Percentiles rank a stretch among this genome's conserved stretches.
phyloP scores from a whole-genome alignment of 2,329 filamentous ascomycete species.

The Trichoderma sp. region DNA sequence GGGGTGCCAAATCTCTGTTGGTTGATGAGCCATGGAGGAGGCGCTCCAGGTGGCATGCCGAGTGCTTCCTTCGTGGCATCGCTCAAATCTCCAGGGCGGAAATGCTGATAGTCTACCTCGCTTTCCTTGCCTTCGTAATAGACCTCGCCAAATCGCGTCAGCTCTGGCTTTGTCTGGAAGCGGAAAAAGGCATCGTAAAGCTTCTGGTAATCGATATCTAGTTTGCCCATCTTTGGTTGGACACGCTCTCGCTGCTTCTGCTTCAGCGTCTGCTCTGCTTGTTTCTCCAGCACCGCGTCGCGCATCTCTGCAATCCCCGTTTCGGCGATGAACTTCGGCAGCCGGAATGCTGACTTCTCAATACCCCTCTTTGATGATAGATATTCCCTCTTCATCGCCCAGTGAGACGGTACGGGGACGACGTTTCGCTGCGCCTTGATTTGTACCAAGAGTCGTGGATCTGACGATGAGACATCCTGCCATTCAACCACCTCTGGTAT shows the following conservation, averaged over 20 bases:
- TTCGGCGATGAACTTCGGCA: conserved; percentile 96
- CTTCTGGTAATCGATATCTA: conserved; percentile 98
- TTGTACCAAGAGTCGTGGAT: conserved; percentile 85
- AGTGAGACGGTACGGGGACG: conserved; percentile 90
- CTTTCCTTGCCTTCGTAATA: conserved; percentile 99
- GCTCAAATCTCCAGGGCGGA: conserved; percentile 85
- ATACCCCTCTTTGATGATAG: conserved; percentile 95
- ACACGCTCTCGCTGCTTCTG: conserved; percentile 95
- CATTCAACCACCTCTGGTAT: conserved; percentile 96
- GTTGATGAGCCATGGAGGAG: conserved; percentile 96
- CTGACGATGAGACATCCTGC: conserved; percentile 90
- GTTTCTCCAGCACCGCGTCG: conserved; percentile 93
- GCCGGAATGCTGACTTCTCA: conserved; percentile 88
- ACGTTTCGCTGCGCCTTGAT: conserved; percentile 96
- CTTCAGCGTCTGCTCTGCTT: conserved; percentile 87
- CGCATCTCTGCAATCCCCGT: conserved; percentile 98
- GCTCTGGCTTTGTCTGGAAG: conserved; percentile 91
- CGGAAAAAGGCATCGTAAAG: conserved; percentile 98
- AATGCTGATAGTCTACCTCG: conserved; percentile 89
- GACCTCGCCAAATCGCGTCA: conserved; percentile 96
- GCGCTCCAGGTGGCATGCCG: conserved; percentile 88
- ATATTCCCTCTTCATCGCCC: conserved; percentile 96
- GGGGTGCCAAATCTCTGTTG: conserved; percentile 93
- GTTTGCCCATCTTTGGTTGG: conserved; percentile 91
- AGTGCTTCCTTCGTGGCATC: conserved; percentile 90